These are phyloP conservation scores for Periconia sp. DNA, from an alignment of 2,329 filamentous ascomycete species.

Conservation along the genomic window DNA sequence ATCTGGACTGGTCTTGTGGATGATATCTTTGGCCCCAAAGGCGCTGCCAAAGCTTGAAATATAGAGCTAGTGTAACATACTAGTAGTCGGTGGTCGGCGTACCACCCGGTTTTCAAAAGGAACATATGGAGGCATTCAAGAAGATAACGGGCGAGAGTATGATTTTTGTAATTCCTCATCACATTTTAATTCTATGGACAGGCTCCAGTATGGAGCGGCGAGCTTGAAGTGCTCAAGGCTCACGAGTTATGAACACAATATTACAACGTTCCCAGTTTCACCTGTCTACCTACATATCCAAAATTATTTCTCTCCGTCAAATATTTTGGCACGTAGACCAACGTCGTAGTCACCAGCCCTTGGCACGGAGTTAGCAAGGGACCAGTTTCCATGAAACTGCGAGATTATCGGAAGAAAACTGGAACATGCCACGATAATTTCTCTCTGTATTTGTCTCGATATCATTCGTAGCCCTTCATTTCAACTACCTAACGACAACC, in stretches of 20 bases:
- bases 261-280: not conserved
- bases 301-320: too few species aligned
- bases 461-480: too few species aligned
- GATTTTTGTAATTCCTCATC: constrained; percentile 1
- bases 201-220: not conserved
- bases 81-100: not conserved
- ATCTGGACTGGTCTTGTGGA: constrained; percentile 54
- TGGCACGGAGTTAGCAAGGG: too few species aligned
- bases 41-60: constrained; percentile 1
- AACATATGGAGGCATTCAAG: not conserved
- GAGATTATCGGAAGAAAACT: too few species aligned
- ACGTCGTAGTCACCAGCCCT: too few species aligned
- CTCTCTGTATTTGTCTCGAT: too few species aligned
- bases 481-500: too few species aligned
- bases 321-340: too few species aligned
- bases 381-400: too few species aligned
- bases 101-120: not conserved
- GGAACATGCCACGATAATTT: too few species aligned
- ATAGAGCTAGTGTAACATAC: not conserved
- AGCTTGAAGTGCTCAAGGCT: constrained; percentile 42
- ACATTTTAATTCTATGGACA: not conserved
- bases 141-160: constrained; percentile 1
- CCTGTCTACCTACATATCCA: not conserved
- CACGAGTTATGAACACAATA: constrained; percentile 30
- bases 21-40: constrained; percentile 49